Conservation (phyloP, 768 basidiomycete genomes). For the Pulveroboletus sp. region DNA sequence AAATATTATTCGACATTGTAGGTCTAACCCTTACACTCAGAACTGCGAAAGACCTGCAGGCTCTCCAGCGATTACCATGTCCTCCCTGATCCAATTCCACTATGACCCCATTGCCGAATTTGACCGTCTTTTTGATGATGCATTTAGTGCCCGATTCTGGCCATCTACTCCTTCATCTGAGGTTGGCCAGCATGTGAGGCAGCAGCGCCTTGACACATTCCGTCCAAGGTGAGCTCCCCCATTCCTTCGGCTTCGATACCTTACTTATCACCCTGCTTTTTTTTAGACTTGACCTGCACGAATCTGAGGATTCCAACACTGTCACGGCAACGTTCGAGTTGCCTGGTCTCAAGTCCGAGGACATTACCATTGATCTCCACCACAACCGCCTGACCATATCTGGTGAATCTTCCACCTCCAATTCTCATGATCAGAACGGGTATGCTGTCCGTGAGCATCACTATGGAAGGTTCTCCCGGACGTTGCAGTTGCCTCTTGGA, state of each 20-base stretch:
- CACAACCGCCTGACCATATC: too few species aligned
- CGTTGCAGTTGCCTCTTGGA: too few species aligned
- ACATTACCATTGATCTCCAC: too few species aligned
- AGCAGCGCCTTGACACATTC: conserved; percentile 7
- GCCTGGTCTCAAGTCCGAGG: not conserved
- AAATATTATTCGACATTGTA: too few species aligned
- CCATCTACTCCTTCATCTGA: not conserved
- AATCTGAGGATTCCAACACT: conserved; percentile 28
- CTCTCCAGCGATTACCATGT: not conserved
- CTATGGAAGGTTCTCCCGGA: too few species aligned
- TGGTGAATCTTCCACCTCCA: too few species aligned
- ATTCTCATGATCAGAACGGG: too few species aligned
- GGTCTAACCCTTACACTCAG: too few species aligned
- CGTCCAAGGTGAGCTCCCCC: conserved; percentile 14
- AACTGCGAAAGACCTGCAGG: too few species aligned
- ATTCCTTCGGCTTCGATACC: too few species aligned
- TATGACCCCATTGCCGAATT: conserved; percentile 1
- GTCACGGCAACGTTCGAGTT: conserved; percentile 49
- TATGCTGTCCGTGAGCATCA: too few species aligned
- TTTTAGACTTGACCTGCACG: conserved; percentile 44
- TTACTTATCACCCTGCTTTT: not conserved
- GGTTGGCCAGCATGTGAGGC: not conserved
- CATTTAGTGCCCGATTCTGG: conserved; percentile 5
- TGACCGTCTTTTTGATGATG: conserved; percentile 1
- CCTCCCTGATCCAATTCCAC: conserved; percentile 1